These are phyloP conservation scores for Pseudocercospora macadamiae DNA, from an alignment of 2,329 filamentous ascomycete species.

Conservation along the genomic window DNA sequence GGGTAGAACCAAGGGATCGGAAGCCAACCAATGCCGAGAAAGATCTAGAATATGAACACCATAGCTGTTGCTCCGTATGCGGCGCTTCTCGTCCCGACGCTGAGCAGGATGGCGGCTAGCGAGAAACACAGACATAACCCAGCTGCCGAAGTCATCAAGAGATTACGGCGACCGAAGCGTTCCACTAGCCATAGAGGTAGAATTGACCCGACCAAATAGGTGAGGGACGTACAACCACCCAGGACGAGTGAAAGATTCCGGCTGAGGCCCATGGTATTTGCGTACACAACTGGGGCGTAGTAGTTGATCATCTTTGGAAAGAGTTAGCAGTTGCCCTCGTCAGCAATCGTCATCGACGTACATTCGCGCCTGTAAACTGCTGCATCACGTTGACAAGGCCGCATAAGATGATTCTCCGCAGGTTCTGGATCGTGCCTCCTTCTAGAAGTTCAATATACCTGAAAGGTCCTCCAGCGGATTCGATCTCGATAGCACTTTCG, in stretches of 20 bases:
- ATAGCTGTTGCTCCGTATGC: constrained; percentile 60
- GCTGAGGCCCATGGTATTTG: constrained; percentile 54
- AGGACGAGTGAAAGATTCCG: constrained; percentile 49
- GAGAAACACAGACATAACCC: constrained; percentile 61
- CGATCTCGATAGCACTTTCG: constrained; percentile 9
- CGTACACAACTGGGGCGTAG: constrained; percentile 47
- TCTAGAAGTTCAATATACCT: constrained; percentile 63
- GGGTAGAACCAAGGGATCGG: constrained; percentile 39
- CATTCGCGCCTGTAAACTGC: constrained; percentile 15
- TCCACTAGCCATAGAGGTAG: constrained; percentile 67
- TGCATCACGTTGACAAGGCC: constrained; percentile 15
- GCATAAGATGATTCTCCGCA: constrained; percentile 50
- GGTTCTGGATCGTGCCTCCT: constrained; percentile 66
- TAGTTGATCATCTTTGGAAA: constrained; percentile 52
- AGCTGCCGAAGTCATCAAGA: constrained; percentile 45
- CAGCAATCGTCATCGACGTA: constrained; percentile 13
- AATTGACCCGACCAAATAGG: constrained; percentile 58
- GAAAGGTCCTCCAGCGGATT: constrained; percentile 44
- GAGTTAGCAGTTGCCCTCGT: too few relatives aligned
- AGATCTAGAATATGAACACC: constrained; percentile 70
- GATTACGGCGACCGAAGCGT: constrained; percentile 55
- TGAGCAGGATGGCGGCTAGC: constrained; percentile 44
- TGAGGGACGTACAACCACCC: constrained; percentile 54
- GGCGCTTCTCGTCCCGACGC: constrained; percentile 36
- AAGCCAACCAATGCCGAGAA: constrained; percentile 62